phyloP scores from a whole-genome alignment of 306 rosid genomes.

The Alnus glutinosa region DNA sequence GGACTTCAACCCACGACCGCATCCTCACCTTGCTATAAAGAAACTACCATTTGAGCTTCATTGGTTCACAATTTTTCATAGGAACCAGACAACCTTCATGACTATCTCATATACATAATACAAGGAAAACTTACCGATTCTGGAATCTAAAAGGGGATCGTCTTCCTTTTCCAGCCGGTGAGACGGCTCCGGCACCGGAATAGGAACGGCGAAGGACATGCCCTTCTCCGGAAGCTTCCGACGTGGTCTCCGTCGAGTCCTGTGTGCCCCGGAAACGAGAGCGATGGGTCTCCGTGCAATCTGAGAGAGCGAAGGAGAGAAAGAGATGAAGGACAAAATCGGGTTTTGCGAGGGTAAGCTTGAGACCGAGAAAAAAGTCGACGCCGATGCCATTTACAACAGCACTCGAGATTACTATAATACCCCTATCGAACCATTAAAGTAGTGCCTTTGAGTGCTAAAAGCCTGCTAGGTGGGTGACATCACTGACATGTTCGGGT shows the following conservation, averaged over 20 bases:
- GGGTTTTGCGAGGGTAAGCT: conserved; percentile 47
- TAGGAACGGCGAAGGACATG: conserved; percentile 49
- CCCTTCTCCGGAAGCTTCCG: conserved; percentile 38
- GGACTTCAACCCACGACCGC: too few relatives aligned
- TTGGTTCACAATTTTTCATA: background rate
- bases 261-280: conserved; percentile 19
- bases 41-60: too few relatives aligned
- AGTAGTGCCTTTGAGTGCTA: background rate
- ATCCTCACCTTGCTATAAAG: too few relatives aligned
- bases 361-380: conserved; percentile 35
- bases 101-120: background rate
- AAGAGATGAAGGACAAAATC: conserved; percentile 21
- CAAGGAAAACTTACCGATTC: conserved; percentile 33
- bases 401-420: background rate
- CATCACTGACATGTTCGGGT: background rate
- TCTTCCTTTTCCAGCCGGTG: conserved; percentile 37
- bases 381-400: conserved; percentile 30
- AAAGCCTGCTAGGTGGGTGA: background rate
- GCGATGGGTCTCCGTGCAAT: conserved; percentile 22
- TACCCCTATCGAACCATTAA: background rate
- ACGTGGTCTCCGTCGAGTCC: conserved; percentile 37
- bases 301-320: conserved; percentile 12
- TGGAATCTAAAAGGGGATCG: conserved; percentile 45
- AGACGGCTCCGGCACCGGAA: conserved; percentile 39
- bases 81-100: background rate